Conservation (phyloP, 164 flowering plant species). For the Stephania cephalantha region DNA sequence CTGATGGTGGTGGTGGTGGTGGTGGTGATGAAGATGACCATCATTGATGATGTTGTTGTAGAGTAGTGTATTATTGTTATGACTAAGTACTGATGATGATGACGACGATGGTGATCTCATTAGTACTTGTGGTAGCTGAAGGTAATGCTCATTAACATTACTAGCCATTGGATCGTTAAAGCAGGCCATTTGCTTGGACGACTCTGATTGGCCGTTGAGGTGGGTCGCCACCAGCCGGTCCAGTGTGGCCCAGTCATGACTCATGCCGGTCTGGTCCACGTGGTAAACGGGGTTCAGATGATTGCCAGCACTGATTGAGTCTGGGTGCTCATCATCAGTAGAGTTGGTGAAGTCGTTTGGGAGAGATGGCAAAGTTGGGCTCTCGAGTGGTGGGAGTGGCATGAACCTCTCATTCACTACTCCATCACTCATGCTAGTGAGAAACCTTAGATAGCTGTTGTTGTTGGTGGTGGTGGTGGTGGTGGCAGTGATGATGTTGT, state of each 20-base stretch:
- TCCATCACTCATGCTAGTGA: slow-evolving; percentile 10
- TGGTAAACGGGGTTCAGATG: slow-evolving; percentile 17
- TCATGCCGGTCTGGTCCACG: slow-evolving; percentile 14
- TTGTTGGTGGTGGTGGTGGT: slow-evolving; percentile 12
- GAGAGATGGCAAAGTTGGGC: slow-evolving; percentile 28
- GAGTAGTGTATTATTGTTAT: too few species aligned
- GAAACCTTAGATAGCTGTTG: slow-evolving; percentile 11
- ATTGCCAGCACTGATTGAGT: slow-evolving; percentile 17
- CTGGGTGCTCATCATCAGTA: slow-evolving; percentile 19
- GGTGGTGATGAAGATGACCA: too few species aligned
- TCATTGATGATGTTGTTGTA: too few species aligned
- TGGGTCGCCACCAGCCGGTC: slow-evolving; percentile 60
- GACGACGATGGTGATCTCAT: slow-evolving; percentile 15
- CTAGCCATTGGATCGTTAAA: slow-evolving; percentile 13
- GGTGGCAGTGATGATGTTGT: slow-evolving; percentile 1
- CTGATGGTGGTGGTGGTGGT: too few species aligned
- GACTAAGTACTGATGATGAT: not conserved
- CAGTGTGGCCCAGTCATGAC: slow-evolving; percentile 45
- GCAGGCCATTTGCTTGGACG: slow-evolving; percentile 29
- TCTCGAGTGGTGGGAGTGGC: slow-evolving; percentile 51
- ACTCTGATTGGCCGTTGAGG: slow-evolving; percentile 41
- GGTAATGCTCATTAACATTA: slow-evolving; percentile 25
- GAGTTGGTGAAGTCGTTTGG: not conserved
- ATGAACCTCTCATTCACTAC: slow-evolving; percentile 26
- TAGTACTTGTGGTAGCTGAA: slow-evolving; percentile 17